These are phyloP conservation scores for Prunus mume DNA, from an alignment of 306 rosid species.

Conservation along the genomic window DNA sequence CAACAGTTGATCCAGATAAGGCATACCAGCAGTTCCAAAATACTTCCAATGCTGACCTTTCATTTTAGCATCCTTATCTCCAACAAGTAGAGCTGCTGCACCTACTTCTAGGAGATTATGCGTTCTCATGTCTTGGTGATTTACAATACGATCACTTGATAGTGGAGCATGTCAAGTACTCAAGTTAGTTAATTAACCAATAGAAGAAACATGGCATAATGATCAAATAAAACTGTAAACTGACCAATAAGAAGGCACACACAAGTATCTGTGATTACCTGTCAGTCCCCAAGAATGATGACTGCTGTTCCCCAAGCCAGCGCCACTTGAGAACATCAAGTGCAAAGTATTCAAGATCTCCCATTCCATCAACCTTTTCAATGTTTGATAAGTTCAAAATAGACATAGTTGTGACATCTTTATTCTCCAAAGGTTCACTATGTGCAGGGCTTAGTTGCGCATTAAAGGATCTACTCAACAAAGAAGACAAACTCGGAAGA, in stretches of 20 bases:
- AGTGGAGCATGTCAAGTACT: constrained; percentile 30
- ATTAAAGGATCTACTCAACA: constrained; percentile 90
- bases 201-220: constrained; percentile 10
- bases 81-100: constrained; percentile 89
- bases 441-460: constrained; percentile 66
- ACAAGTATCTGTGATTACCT: constrained; percentile 45
- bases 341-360: constrained; percentile 71
- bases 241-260: constrained; percentile 19
- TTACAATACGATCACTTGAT: constrained; percentile 61
- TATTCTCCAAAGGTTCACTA: constrained; percentile 59
- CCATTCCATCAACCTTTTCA: constrained; percentile 60
- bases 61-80: constrained; percentile 83
- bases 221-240: constrained; percentile 6
- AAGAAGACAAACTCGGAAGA: constrained; percentile 82
- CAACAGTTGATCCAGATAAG: constrained; percentile 89
- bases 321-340: constrained; percentile 91
- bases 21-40: constrained; percentile 97
- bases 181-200: constrained; percentile 25
- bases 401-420: constrained; percentile 54
- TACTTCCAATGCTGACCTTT: constrained; percentile 85
- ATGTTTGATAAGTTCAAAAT: constrained; percentile 63
- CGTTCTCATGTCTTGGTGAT: constrained; percentile 68
- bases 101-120: constrained; percentile 88
- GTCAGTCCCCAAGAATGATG: constrained; percentile 55
- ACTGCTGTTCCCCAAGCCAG: constrained; percentile 72